These are phyloP conservation scores for Taiozyma sp. DNA, from an alignment of 1,139 yeast species.

Conservation along the genomic window DNA sequence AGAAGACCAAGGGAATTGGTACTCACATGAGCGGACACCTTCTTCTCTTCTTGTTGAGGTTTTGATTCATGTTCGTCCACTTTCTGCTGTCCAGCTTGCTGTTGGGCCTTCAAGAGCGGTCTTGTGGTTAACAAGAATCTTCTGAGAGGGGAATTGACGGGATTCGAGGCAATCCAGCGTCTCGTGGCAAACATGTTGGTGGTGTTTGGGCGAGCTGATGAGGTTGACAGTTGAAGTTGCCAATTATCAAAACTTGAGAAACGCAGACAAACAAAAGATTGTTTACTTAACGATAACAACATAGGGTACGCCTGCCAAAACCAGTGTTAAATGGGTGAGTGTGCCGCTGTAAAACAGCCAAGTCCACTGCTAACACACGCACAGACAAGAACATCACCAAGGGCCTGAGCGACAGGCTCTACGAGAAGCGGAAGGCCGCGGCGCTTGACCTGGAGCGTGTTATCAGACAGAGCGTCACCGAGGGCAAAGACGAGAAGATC, in stretches of 20 bases:
- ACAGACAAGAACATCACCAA: constrained; percentile 71
- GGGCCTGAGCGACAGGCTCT: constrained; percentile 85
- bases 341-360: neutral
- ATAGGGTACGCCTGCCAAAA: neutral
- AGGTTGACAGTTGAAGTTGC: neutral
- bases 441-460: constrained; percentile 86
- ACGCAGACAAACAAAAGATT: neutral
- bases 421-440: constrained; percentile 92
- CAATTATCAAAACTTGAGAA: neutral
- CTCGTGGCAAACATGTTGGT: neutral
- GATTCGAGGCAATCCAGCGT: no score
- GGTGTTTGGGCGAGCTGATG: neutral
- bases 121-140: neutral
- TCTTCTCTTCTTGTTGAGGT: neutral
- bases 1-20: no score
- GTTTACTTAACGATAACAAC: neutral
- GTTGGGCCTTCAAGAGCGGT: constrained; percentile 3
- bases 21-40: constrained; percentile 9
- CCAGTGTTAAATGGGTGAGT: neutral
- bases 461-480: constrained; percentile 66
- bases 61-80: neutral
- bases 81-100: neutral
- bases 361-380: neutral
- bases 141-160: neutral
- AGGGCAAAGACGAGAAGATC: constrained; percentile 66